Conservation (phyloP, 768 basidiomycete genomes). For the Candolleomyces aberdarensis region DNA sequence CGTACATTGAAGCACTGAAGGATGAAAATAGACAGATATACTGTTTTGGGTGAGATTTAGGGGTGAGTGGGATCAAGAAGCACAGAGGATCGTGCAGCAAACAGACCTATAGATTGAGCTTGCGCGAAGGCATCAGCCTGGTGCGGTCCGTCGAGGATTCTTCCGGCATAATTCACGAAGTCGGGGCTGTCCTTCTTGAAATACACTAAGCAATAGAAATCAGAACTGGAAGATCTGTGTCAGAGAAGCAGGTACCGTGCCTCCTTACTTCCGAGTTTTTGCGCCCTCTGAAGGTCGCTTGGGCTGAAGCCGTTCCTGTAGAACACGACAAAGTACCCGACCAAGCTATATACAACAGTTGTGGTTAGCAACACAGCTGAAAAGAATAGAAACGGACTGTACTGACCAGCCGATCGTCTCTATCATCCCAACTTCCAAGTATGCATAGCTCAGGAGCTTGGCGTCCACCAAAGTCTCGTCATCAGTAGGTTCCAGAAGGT, state of each 20-base stretch:
- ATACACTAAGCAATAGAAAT: conserved; percentile 31
- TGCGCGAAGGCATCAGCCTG: conserved; percentile 60
- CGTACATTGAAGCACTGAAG: conserved; percentile 66
- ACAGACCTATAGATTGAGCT: conserved; percentile 58
- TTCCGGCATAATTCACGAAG: conserved; percentile 54
- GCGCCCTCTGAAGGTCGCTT: conserved; percentile 49
- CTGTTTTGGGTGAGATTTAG: conserved; percentile 18
- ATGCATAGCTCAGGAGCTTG: conserved; percentile 63
- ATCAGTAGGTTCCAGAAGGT: conserved; percentile 48
- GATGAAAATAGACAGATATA: conserved; percentile 67
- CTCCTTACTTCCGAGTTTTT: conserved; percentile 37
- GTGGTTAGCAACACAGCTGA: neutral
- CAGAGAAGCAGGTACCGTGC: neutral
- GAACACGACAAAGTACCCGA: conserved; percentile 67
- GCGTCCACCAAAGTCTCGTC: conserved; percentile 59
- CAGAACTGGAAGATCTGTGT: neutral
- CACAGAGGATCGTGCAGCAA: neutral
- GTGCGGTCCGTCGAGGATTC: conserved; percentile 36
- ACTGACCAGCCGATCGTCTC: conserved; percentile 54
- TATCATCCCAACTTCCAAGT: conserved; percentile 63
- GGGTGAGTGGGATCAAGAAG: neutral
- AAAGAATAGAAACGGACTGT: neutral
- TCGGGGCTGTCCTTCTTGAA: conserved; percentile 47
- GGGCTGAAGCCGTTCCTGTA: conserved; percentile 61
- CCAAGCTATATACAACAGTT: conserved; percentile 32